Conservation (phyloP, 345 rosid genomes). For the Eucalyptus sp. region DNA sequence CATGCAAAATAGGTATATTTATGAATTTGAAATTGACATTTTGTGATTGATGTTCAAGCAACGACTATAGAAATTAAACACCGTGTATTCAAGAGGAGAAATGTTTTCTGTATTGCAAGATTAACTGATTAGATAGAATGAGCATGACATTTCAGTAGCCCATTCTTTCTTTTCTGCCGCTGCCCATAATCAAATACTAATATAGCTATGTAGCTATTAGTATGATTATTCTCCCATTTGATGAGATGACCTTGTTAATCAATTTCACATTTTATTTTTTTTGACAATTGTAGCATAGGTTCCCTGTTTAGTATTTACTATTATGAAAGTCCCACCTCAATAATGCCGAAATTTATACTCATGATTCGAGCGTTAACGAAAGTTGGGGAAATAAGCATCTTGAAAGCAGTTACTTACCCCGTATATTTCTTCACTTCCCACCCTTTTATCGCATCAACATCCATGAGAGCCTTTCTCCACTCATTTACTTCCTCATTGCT, state of each 20-base stretch:
- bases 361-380: not conserved
- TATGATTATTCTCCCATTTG: not conserved
- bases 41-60: not conserved
- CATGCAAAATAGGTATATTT: not conserved
- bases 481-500: not conserved
- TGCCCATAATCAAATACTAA: not conserved
- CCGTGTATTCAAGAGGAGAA: not conserved
- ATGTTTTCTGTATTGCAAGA: not conserved
- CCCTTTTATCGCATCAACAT: not conserved
- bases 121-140: not conserved
- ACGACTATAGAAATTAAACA: not conserved
- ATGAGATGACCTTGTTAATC: not conserved
- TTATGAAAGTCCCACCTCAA: not conserved
- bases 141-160: too few relatives aligned
- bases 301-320: not conserved
- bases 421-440: not conserved
- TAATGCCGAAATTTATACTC: not conserved
- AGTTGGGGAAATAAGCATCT: fast-evolving
- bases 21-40: not conserved
- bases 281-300: not conserved
- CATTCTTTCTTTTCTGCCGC: too few relatives aligned
- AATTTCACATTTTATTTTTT: not conserved
- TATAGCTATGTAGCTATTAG: not conserved
- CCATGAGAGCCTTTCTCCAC: not conserved
- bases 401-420: not conserved